These are phyloP conservation scores for Neurospora sp. DNA, from an alignment of 495 filamentous ascomycete genomes.

Conservation along the genomic window DNA sequence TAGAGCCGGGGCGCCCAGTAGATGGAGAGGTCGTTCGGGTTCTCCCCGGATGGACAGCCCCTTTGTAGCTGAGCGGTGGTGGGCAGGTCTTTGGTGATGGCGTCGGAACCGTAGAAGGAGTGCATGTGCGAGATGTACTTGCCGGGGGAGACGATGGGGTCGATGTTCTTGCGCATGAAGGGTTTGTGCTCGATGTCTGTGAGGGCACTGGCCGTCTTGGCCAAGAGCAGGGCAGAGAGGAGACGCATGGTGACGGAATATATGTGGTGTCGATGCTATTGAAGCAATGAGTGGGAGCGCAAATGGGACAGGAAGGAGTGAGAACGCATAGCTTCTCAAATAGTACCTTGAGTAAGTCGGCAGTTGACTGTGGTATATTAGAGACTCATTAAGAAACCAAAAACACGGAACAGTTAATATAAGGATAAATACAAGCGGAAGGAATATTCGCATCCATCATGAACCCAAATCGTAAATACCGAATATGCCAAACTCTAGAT, in stretches of 20 bases:
- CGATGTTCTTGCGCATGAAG: constrained; percentile 29
- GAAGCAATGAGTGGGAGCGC: background rate
- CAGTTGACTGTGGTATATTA: background rate
- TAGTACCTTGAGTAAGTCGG: background rate
- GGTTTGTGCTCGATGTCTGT: constrained; percentile 28
- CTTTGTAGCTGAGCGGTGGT: constrained; percentile 25
- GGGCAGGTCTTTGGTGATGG: constrained; percentile 23
- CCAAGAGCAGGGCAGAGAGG: background rate
- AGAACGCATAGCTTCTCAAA: background rate
- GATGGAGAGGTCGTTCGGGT: constrained; percentile 26
- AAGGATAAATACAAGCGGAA: background rate
- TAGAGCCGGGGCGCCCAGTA: constrained; percentile 30
- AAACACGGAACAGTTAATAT: background rate
- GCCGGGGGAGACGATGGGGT: constrained; percentile 25
- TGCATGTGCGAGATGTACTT: constrained; percentile 30
- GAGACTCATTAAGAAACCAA: background rate
- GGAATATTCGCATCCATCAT: background rate
- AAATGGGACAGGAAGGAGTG: background rate
- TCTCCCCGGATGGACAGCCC: constrained; percentile 27
- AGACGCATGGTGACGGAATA: background rate
- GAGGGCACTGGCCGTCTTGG: constrained; percentile 13
- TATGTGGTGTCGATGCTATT: background rate
- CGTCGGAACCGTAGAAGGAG: constrained; percentile 28
- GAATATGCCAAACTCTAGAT: background rate
- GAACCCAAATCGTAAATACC: background rate